Base-by-base conservation (phyloP, 164 flowering plant species). In the Umbilicus rupestris region DNA sequence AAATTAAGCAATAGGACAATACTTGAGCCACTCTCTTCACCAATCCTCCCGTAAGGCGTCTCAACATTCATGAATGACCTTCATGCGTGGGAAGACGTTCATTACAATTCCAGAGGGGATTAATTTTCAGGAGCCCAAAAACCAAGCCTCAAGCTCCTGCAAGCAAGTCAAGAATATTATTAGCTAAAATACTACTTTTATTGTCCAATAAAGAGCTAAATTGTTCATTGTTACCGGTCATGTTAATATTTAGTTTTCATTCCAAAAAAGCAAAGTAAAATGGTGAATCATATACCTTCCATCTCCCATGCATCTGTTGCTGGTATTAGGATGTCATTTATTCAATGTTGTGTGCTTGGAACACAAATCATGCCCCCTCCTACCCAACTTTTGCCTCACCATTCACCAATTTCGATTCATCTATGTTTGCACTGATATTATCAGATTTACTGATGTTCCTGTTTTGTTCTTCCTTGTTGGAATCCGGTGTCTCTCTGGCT, bases 361-460 rank as follows among this genome's bases (percentile, higher is more conserved):
- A 42, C 39, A 52, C 22, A 55, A 24, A n/a, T 5, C 11, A 59
- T 59, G 14, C 28, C 17, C 2, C 28, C 37, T 68, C 33, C n/a
- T 73, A 84, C 69, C 87, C 81, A 68, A 82, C 52, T 64, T 73
- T 82, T 22, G 88, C 83, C 69, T 83, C 91, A 42, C 86, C 89
- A 69, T 85, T 83, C 45, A 90, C 80, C 63, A 84, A 71, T n/a
- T 67, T 75, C 66, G 73, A 80, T 55, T 30, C 85, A 50, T 75
- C 82, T 55, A 78, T 73, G 70, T 71, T 67, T 52, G 80, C 46
- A 57, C 59, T 50, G 28, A 66, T 69, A 44, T 69, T 68, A 20
- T 77, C 80, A 41, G 78, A 66, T 73, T 75, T 75, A 50, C 59
- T 72, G 69, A 78, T 76, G 67, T 79, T 80, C 72, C 78, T 87